Conservation (phyloP, 2,329 filamentous ascomycete genomes). For the Aspergillus quadrilineatus region DNA sequence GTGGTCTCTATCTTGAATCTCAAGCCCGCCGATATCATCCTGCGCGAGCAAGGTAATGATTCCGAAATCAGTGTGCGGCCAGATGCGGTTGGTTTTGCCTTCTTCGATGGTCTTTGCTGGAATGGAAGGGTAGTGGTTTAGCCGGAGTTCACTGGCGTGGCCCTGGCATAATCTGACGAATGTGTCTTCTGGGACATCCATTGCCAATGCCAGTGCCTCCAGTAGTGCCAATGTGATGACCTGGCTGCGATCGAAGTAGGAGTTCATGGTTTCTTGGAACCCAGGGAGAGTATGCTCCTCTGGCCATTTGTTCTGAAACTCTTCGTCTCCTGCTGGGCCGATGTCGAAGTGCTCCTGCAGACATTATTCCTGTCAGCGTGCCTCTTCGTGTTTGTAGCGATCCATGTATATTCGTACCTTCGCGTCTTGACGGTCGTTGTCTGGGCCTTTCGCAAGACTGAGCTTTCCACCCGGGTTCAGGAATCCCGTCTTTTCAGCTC, state of each 20-base stretch:
- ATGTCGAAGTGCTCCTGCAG: slow-evolving; percentile 1
- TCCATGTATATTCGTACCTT: neutral
- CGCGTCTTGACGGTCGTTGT: neutral
- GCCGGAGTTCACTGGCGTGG: slow-evolving; percentile 13
- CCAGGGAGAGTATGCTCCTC: neutral
- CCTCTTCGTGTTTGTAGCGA: too few species aligned
- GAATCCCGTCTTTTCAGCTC: neutral
- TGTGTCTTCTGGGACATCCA: neutral
- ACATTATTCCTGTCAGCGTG: too few species aligned
- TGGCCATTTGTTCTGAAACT: slow-evolving; percentile 1
- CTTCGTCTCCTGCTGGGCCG: neutral
- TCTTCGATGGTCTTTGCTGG: neutral
- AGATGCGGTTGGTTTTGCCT: slow-evolving; percentile 14
- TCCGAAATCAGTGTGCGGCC: slow-evolving; percentile 18
- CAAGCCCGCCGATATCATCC: slow-evolving; percentile 38
- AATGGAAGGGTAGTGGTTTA: slow-evolving; percentile 17
- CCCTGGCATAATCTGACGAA: neutral
- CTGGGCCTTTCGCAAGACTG: too few species aligned
- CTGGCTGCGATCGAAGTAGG: neutral
- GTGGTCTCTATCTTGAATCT: slow-evolving; percentile 33
- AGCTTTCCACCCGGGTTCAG: neutral
- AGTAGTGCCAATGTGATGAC: neutral
- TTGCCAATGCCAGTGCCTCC: neutral
- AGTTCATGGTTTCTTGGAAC: neutral
- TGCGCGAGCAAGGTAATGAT: slow-evolving; percentile 40